Conservation (phyloP, 257 asterid species). For the Jacaranda copaia region DNA sequence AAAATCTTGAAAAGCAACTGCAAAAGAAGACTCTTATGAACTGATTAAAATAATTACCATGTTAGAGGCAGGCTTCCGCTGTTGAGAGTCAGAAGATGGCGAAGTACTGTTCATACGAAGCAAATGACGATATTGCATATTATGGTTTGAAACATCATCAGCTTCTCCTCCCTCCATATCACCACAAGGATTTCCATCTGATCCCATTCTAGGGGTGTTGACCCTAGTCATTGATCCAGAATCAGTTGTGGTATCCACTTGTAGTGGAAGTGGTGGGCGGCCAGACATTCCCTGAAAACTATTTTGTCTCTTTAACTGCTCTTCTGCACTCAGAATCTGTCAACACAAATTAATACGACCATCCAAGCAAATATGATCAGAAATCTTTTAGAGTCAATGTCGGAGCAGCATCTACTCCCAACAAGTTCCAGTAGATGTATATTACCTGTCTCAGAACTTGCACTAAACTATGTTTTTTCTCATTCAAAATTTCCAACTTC, state of each 20-base stretch:
- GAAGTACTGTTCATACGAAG: slow-evolving; percentile 78
- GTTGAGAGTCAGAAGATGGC: slow-evolving; percentile 86
- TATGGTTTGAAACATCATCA: slow-evolving; percentile 64
- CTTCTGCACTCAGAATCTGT: slow-evolving; percentile 91
- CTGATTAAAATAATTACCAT: slow-evolving; percentile 50
- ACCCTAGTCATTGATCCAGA: slow-evolving; percentile 75
- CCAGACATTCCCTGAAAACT: slow-evolving; percentile 56
- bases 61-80: slow-evolving; percentile 59
- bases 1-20: slow-evolving; percentile 1
- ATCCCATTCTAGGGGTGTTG: slow-evolving; percentile 78
- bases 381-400: not conserved
- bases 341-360: slow-evolving; percentile 16
- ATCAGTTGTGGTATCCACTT: slow-evolving; percentile 79
- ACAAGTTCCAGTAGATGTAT: slow-evolving; percentile 11
- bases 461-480: slow-evolving; percentile 82
- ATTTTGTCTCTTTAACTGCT: slow-evolving; percentile 73
- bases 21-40: not conserved
- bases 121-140: slow-evolving; percentile 58
- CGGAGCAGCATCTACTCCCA: slow-evolving; percentile 10
- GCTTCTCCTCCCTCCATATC: slow-evolving; percentile 73
- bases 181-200: slow-evolving; percentile 67
- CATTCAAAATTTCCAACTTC: slow-evolving; percentile 69
- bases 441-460: slow-evolving; percentile 88
- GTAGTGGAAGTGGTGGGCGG: slow-evolving; percentile 71
- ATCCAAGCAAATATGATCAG: slow-evolving; percentile 1